Base-by-base conservation (phyloP, 495 filamentous ascomycete genomes). In the Cairneyella variabilis region DNA sequence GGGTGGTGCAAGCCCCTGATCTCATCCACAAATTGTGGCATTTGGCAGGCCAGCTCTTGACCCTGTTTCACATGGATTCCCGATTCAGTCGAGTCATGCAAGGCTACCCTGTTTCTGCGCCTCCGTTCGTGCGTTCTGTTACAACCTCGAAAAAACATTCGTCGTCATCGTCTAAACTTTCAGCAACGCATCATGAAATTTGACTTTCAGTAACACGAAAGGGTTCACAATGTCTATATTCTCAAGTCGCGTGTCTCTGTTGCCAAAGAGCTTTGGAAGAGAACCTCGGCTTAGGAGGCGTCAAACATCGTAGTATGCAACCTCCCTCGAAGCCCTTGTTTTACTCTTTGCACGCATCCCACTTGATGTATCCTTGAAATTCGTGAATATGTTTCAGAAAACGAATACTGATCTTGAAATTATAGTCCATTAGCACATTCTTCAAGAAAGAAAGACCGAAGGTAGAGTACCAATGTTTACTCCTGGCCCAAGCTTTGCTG, bases 401-500 rank as follows among this genome's bases (percentile, higher is more conserved):
- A n/a, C n/a, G n/a, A n/a, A n/a, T n/a, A n/a, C n/a, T n/a, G n/a
- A n/a, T n/a, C n/a, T n/a, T n/a, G n/a, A n/a, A n/a, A 14, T 14
- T 32, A 14, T 32, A 32, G 28, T 14, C 28, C 28, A 7, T 32
- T 32, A 14, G 28, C 28, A 14, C 6, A 32, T 32, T 32, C 28
- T 14, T 32, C 28, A 14, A 32, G 84, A 10, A 70, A 70, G 51
- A 88, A 88, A 62, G 60, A 63, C 45, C 52, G 60, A 52, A 56
- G 60, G 60, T 59, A 26, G n/a, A 30, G 14, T 4, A 40, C 18
- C 8, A 21, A n/a, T 11, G 22, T 23, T 44, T 32, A 21, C 14
- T 27, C 27, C 22, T 21, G 8, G 12, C 3, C 41, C 12, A 16
- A 17, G n/a, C n/a, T 7, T 18, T 30, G 26, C n/a, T 32, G 28